Evolutionary conservation across 192 early-diverging fungal species (phyloP), one percentile per base, ranked within the genome.

Genomic region (Backusella australiensis): DNA sequence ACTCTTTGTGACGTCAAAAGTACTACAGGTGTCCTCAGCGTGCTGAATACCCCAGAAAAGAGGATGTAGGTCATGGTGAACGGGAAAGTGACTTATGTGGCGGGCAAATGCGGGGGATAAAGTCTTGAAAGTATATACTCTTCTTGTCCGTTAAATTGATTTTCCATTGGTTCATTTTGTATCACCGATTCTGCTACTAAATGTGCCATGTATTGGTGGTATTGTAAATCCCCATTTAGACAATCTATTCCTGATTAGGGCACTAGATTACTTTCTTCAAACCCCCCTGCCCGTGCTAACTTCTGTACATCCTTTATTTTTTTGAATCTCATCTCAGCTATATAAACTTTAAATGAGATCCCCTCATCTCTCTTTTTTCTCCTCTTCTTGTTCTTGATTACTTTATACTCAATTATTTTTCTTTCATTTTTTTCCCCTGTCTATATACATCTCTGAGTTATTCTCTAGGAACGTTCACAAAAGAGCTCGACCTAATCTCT

Each of bases 81-180:
- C 65, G 74, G 74, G 74, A 75, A 75, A 67, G 74, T 67, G 74
- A 67, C 42, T 67, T 35, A 67, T 35, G 21, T 75, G 74, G 74
- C 74, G 74, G 74, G 74, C 74, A 71, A 71, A 71, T 42, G 70
- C 70, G 70, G 70, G 70, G 70, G 39, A 29, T 32, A 19, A 44
- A 44, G 41, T 29, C 38, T 42, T 71, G 26, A 41, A 44, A 8
- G n/a, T 29, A 32, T 63, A 14, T 63, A 63, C 56, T 63, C 23
- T 63, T 63, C 56, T 63, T 63, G 56, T 26, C 56, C n/a, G 56
- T 63, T 63, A 63, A 63, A 46, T 17, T 32, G 70, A 49, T 29
- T 71, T 44, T 46, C 42, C 44, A 71, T 71, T 71, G 70, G 70
- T 71, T 46, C 70, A 71, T 41, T 69, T 69, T 63, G n/a, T 38